phyloP scores from a whole-genome alignment of 805 yeast genomes.

The Millerozyma miso region DNA sequence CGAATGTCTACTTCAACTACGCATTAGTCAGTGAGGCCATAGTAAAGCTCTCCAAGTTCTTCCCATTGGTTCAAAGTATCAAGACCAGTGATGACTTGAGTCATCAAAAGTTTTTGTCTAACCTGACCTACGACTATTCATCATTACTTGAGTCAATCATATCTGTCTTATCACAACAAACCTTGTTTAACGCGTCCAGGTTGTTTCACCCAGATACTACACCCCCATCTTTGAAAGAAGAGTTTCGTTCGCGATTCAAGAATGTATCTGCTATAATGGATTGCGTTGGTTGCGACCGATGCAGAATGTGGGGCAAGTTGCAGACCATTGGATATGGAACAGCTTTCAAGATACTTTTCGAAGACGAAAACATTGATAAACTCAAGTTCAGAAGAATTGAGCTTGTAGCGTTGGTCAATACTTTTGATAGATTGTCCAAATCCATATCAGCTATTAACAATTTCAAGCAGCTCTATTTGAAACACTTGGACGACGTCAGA shows the following conservation, averaged over 20 bases:
- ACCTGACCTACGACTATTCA: constrained; percentile 34
- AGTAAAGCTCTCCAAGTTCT: constrained; percentile 46
- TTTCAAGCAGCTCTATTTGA: constrained; percentile 55
- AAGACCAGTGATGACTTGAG: constrained; percentile 17
- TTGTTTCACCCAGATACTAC: constrained; percentile 45
- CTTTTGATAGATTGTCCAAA: constrained; percentile 87
- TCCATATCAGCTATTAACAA: constrained; percentile 70
- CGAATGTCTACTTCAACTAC: constrained; percentile 88
- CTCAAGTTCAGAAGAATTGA: constrained; percentile 71
- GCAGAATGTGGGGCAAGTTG: constrained; percentile 96
- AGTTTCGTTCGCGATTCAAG: constrained; percentile 78
- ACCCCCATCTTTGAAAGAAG: constrained; percentile 63
- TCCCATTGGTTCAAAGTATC: constrained; percentile 24
- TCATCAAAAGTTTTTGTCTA: constrained; percentile 45
- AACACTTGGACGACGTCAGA: constrained; percentile 38
- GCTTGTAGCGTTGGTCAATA: constrained; percentile 84
- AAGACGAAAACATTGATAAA: constrained; percentile 54
- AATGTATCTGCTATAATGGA: constrained; percentile 94
- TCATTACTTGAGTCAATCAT: constrained; percentile 29
- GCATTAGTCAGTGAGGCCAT: constrained; percentile 82
- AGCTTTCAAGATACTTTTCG: constrained; percentile 85
- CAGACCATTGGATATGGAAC: constrained; percentile 98
- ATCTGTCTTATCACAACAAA: constrained; percentile 36
- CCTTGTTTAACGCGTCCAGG: constrained; percentile 43
- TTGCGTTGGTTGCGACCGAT: constrained; percentile 97